Base-by-base conservation (phyloP, 257 asterid species). In the Solanum tacnaense region DNA sequence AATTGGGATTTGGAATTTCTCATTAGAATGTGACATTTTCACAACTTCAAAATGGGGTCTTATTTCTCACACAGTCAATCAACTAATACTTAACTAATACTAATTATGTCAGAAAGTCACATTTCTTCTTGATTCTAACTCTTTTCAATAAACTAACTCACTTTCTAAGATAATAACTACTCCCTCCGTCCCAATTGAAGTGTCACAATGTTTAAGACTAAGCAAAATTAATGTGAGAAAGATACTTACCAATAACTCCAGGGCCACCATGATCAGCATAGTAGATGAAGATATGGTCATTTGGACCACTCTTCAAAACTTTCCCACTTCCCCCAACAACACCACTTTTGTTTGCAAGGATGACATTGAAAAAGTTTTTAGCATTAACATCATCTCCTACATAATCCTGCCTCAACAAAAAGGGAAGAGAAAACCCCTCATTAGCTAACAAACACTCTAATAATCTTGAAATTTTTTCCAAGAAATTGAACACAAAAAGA, bases 221-320 rank as follows among this genome's bases (percentile, higher is more conserved):
- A 23, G 2, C 70, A 41, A 41, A 41, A 41, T 41, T 41, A 41
- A 41, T 41, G 49, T 41, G 52, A 74, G 56, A 3, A 41, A 9
- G 16, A 32, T 79, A 89, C 96, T 88, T 62, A 96, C 99, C 96
- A 74, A 97, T 98, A 12, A 96, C 92, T 18, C 99, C 99, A 88
- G 99, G 98, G 72, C 98, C 98, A 67, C 99, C 99, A 84, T 96
- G 99, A 90, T 97, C 99, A 5, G 99, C 68, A 87, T 95, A 97
- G 88, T 90, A 97, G 71, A 97, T 73, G 89, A 97, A 97, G 82
- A 97, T 94, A 79, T 93, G 98, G 89, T 97, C 99, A 84, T 96
- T 91, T 29, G 98, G 98, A 79, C 98, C 96, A 71, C 99, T 97
- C 71, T 97, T 93, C 15, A 96, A 92, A 84, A 97, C 98, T 95